Conservation (phyloP, 2,329 filamentous ascomycete genomes). For the Venturia carpophila region DNA sequence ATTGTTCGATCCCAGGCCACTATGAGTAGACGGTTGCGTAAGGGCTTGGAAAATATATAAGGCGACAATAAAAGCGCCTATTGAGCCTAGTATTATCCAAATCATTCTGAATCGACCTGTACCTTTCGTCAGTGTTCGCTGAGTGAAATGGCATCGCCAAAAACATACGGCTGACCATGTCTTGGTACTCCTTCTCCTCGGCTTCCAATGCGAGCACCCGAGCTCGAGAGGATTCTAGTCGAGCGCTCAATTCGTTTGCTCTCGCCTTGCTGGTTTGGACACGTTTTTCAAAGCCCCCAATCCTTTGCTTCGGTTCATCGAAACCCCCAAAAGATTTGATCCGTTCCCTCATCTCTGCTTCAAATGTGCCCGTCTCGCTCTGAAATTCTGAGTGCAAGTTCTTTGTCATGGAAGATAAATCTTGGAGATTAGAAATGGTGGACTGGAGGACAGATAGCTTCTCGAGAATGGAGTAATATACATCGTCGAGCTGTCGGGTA, state of each 20-base stretch:
- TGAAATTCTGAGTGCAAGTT: constrained; percentile 53
- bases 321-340: constrained; percentile 56
- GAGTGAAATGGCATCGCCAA: not conserved
- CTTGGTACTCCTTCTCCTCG: constrained; percentile 59
- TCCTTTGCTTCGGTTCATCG: constrained; percentile 55
- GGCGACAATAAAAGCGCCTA: constrained; percentile 15
- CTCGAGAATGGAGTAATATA: constrained; percentile 65
- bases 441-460: constrained; percentile 57
- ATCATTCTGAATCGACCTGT: constrained; percentile 50
- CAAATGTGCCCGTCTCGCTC: constrained; percentile 50
- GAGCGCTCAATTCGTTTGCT: constrained; percentile 51
- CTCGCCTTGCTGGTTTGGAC: constrained; percentile 53
- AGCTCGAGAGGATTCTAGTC: constrained; percentile 56
- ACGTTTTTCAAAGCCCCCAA: constrained; percentile 54
- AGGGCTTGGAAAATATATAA: constrained; percentile 4
- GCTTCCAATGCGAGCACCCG: constrained; percentile 61
- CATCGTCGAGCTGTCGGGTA: constrained; percentile 61
- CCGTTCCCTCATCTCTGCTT: constrained; percentile 52
- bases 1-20: not conserved
- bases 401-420: constrained; percentile 55
- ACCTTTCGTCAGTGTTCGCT: constrained; percentile 5
- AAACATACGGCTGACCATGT: constrained; percentile 34
- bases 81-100: constrained; percentile 46
- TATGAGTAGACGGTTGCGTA: not conserved
- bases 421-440: constrained; percentile 57